phyloP scores from a whole-genome alignment of 495 filamentous ascomycete genomes.

The Aspergillus baeticus region DNA sequence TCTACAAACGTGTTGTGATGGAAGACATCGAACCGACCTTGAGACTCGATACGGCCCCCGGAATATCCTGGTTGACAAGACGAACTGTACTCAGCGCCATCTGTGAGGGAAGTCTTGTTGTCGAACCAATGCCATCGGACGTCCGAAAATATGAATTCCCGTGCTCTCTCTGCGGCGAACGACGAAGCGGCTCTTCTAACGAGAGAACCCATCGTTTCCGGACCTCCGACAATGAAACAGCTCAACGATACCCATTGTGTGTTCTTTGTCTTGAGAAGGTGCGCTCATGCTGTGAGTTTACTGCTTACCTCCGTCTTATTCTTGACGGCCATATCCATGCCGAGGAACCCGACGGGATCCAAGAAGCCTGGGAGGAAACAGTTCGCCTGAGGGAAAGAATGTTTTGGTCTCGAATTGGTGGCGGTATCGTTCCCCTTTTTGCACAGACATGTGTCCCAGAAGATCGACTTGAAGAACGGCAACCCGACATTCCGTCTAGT shows the following conservation, averaged over 20 bases:
- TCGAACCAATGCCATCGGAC: slow-evolving; percentile 75
- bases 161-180: slow-evolving; percentile 88
- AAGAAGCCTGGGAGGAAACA: slow-evolving; percentile 89
- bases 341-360: slow-evolving; percentile 73
- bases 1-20: slow-evolving; percentile 82
- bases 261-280: slow-evolving; percentile 81
- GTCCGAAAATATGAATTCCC: slow-evolving; percentile 62
- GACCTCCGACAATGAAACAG: slow-evolving; percentile 77
- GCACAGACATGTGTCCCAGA: slow-evolving; percentile 20
- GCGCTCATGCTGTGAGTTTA: slow-evolving; percentile 84
- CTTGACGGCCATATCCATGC: slow-evolving; percentile 83
- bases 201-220: slow-evolving; percentile 85
- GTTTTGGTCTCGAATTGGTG: slow-evolving; percentile 93
- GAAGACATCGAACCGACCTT: slow-evolving; percentile 96
- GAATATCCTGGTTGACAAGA: slow-evolving; percentile 88
- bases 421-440: slow-evolving; percentile 75
- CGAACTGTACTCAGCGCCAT: slow-evolving; percentile 79
- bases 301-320: slow-evolving; percentile 84
- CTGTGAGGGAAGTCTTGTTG: slow-evolving; percentile 80
- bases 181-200: slow-evolving; percentile 63
- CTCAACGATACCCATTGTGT: slow-evolving; percentile 88
- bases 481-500: not conserved
- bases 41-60: slow-evolving; percentile 82
- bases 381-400: slow-evolving; percentile 85
- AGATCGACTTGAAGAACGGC: slow-evolving; percentile 3